Evolutionary conservation across 2,329 filamentous ascomycete genomes (phyloP), one percentile per base, ranked within the genome.

Genomic region (Ilyonectria mors-panacis): DNA sequence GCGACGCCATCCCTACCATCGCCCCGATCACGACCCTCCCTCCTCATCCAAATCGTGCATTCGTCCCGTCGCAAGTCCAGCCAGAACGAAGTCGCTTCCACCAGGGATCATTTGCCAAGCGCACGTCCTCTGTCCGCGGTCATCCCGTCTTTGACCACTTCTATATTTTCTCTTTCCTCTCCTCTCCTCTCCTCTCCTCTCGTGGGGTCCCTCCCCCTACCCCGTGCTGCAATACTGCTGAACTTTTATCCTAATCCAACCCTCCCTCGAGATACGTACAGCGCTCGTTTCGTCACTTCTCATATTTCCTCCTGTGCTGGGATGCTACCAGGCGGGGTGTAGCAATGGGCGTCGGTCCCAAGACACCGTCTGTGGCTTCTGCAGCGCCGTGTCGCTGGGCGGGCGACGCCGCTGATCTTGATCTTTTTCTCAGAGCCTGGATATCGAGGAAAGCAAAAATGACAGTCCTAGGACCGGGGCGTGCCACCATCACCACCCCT

Each of bases 351-450:
- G 30, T 55, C 33, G 33, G 56, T 45, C 54, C 61, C 56, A 59
- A 56, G 62, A 59, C 63, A 65, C 45, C 45, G 64, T 68, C 39
- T 47, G 66, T 74, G 70, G 64, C 60, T 66, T 67, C 56, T 63
- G 50, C 62, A 58, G 59, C 64, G 47, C 57, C 45, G 45, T 56
- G 47, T 53, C 60, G 58, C 65, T 50, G 60, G 60, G 15, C 60
- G 67, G 44, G 65, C 45, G 56, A 42, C 63, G 53, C 21, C 54
- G 37, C 64, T 69, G 73, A 75, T 74, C 66, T 62, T 51, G 56
- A 54, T 23, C 59, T 59, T 56, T 62, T 59, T 37, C 56, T 53
- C 65, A 55, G 54, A 30, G 48, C 39, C 37, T 21, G 59, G 60
- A 62, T 55, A 67, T 74, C 67, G 67, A 72, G 56, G 7, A 21